phyloP scores from a whole-genome alignment of 345 rosid genomes.

The Luvunga scandens region DNA sequence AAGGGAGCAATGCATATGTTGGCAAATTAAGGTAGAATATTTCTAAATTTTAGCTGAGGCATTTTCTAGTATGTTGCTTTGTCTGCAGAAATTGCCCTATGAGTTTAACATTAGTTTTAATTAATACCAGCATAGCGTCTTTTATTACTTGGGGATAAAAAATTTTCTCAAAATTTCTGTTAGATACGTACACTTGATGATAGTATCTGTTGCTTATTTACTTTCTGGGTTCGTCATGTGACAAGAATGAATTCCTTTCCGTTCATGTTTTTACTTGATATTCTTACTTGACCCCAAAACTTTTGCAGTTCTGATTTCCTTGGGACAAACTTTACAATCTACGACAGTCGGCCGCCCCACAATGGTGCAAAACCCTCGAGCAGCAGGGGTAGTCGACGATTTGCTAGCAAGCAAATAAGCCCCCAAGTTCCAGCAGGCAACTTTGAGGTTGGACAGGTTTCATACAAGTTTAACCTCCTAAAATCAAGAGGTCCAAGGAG shows the following conservation, averaged over 20 bases:
- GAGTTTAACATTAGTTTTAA: not conserved
- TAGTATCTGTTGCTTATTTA: not conserved
- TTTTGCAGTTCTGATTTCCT: constrained; percentile 87
- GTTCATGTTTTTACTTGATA: not conserved
- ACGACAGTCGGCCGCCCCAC: constrained; percentile 82
- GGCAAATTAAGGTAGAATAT: constrained; percentile 83
- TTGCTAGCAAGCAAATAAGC: constrained; percentile 92
- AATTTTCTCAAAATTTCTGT: not conserved
- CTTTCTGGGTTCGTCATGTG: not conserved
- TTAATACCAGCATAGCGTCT: not conserved
- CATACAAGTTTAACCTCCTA: constrained; percentile 88
- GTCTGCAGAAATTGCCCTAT: not conserved
- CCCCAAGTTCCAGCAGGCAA: constrained; percentile 92
- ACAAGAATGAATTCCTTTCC: not conserved
- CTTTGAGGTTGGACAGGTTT: constrained; percentile 79
- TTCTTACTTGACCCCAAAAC: not conserved
- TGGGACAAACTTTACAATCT: constrained; percentile 89
- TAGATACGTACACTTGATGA: not conserved
- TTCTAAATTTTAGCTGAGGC: not conserved
- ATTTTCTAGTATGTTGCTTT: not conserved
- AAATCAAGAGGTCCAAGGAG: constrained; percentile 98
- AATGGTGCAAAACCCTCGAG: constrained; percentile 87
- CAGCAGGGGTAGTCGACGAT: constrained; percentile 66
- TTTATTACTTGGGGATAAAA: not conserved
- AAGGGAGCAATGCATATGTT: constrained; percentile 88